These are phyloP conservation scores for Geoglossum glabrum DNA, from an alignment of 495 filamentous ascomycete species.

Conservation along the genomic window DNA sequence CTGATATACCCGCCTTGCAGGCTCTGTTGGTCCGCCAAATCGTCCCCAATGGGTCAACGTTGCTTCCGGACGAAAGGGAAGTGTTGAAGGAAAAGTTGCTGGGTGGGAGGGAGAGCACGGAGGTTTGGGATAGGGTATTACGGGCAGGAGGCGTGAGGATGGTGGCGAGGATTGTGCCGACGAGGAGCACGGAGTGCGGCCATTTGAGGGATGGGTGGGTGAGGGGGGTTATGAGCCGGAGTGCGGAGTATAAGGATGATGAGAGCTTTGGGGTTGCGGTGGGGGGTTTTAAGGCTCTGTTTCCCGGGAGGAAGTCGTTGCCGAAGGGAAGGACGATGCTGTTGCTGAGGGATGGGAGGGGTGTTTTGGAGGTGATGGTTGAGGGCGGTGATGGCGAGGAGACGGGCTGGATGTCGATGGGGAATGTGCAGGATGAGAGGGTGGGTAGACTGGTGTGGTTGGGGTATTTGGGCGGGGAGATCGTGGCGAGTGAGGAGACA, in stretches of 20 bases:
- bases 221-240: conserved; percentile 55
- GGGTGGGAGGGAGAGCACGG: conserved; percentile 43
- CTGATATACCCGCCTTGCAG: conserved; percentile 45
- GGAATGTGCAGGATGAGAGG: conserved; percentile 54
- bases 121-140: conserved; percentile 54
- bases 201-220: conserved; percentile 87
- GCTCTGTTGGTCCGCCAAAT: conserved; percentile 27
- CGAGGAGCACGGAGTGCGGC: conserved; percentile 73
- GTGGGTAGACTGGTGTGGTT: conserved; percentile 70
- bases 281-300: conserved; percentile 53
- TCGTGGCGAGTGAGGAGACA: conserved; percentile 66
- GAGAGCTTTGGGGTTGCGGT: conserved; percentile 51
- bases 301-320: conserved; percentile 44
- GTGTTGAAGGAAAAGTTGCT: conserved; percentile 44
- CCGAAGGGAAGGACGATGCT: conserved; percentile 56
- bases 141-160: conserved; percentile 41
- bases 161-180: conserved; percentile 60
- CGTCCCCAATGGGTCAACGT: conserved; percentile 34
- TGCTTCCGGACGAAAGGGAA: conserved; percentile 62
- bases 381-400: too few relatives aligned
- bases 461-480: conserved; percentile 71
- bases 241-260: conserved; percentile 34
- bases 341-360: conserved; percentile 49
- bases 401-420: conserved; percentile 30
- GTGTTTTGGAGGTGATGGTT: conserved; percentile 36